These are phyloP conservation scores for Hymenoscyphus repandus DNA, from an alignment of 2,329 filamentous ascomycete species.

Conservation along the genomic window DNA sequence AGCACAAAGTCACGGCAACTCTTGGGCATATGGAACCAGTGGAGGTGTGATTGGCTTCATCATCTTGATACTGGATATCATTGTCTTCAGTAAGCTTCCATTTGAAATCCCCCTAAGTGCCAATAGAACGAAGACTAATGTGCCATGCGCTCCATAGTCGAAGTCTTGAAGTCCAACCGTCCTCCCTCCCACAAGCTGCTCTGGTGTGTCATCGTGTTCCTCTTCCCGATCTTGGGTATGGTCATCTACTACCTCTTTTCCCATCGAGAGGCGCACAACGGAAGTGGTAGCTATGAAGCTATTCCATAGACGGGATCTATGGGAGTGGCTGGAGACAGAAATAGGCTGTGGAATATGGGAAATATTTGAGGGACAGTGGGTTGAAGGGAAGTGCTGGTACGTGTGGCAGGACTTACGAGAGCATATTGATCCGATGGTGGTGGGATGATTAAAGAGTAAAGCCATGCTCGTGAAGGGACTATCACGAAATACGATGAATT, in stretches of 20 bases:
- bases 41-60: slow-evolving; percentile 58
- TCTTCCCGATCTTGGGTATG: slow-evolving; percentile 58
- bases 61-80: slow-evolving; percentile 55
- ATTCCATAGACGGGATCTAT: slow-evolving; percentile 4
- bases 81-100: slow-evolving; percentile 51
- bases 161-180: slow-evolving; percentile 60
- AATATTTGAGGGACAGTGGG: background rate
- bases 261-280: slow-evolving; percentile 51
- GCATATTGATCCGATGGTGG: too few species aligned
- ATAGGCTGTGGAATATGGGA: background rate
- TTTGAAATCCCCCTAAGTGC: too few species aligned
- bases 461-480: background rate
- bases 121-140: background rate
- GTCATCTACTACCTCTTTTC: slow-evolving; percentile 61
- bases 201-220: slow-evolving; percentile 58
- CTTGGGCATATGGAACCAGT: slow-evolving; percentile 55
- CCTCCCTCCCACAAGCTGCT: slow-evolving; percentile 52
- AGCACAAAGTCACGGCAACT: slow-evolving; percentile 34
- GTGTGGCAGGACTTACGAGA: background rate
- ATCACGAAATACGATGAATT: background rate
- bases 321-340: too few species aligned
- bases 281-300: slow-evolving; percentile 49
- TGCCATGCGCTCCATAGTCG: slow-evolving; percentile 39
- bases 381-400: background rate
- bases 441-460: background rate